Conservation (phyloP, 345 rosid genomes). For the Eutrema yunnanense region DNA sequence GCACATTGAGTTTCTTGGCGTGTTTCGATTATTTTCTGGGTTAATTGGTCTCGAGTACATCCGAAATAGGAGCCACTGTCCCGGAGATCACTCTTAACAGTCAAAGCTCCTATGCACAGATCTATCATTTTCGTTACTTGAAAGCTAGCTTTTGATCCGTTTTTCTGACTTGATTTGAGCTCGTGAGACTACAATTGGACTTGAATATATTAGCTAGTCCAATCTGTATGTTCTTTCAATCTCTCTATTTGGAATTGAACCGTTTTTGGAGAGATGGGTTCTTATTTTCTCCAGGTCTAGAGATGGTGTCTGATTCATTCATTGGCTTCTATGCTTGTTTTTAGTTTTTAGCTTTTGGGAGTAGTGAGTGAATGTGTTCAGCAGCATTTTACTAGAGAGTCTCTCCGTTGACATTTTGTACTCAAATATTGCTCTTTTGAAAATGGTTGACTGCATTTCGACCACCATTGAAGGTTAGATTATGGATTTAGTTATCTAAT, state of each 20-base stretch:
- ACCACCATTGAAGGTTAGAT: constrained; percentile 6
- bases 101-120: constrained; percentile 9
- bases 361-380: not conserved
- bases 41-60: not conserved
- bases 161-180: not conserved
- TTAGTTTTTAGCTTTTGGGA: not conserved
- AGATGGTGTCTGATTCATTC: not conserved
- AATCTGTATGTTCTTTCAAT: not conserved
- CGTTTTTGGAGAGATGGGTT: not conserved
- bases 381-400: not conserved
- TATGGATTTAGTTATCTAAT: not conserved
- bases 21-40: not conserved
- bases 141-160: constrained; percentile 1
- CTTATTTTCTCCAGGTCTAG: not conserved
- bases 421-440: not conserved
- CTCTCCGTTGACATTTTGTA: constrained; percentile 20
- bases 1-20: not conserved
- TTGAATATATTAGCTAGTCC: not conserved
- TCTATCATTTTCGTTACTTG: not conserved
- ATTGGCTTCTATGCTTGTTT: not conserved
- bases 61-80: not conserved
- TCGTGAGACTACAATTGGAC: not conserved
- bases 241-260: not conserved
- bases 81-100: too few relatives aligned
- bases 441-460: not conserved